Percentiles rank a stretch among this genome's conserved stretches.
These are phyloP conservation scores for Lipomyces yamadae DNA, from an alignment of 805 yeast species.

Conservation along the genomic window DNA sequence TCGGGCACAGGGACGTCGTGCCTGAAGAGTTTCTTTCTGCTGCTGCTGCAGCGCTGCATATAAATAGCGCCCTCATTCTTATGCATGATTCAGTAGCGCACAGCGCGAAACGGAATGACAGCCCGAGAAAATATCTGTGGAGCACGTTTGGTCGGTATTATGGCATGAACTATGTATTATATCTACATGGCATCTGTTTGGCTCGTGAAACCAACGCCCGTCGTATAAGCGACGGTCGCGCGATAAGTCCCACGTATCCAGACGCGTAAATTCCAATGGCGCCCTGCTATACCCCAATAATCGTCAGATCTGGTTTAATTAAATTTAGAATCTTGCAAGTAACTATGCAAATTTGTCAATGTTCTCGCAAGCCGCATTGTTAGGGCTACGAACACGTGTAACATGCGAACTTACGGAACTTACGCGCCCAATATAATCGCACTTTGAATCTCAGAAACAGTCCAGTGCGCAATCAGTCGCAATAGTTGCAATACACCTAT, in stretches of 20 bases:
- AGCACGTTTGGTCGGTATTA: background rate
- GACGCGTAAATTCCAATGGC: too few relatives aligned
- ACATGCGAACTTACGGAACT: too few relatives aligned
- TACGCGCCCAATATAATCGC: too few relatives aligned
- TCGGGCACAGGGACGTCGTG: background rate
- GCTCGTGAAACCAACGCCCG: background rate
- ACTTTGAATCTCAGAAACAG: too few relatives aligned
- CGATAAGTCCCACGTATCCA: too few relatives aligned
- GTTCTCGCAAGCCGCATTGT: too few relatives aligned
- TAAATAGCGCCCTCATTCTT: slow-evolving; percentile 1
- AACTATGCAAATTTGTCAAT: too few relatives aligned
- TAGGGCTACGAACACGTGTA: too few relatives aligned
- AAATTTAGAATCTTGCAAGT: too few relatives aligned
- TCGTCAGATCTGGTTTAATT: too few relatives aligned
- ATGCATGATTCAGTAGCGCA: slow-evolving; percentile 1
- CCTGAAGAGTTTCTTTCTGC: background rate
- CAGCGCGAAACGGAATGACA: background rate
- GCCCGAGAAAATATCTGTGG: background rate
- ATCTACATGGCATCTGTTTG: background rate
- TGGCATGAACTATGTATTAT: background rate
- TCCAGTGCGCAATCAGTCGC: background rate
- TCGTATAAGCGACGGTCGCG: background rate
- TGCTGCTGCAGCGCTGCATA: background rate
- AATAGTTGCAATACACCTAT: background rate
- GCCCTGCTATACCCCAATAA: too few relatives aligned